phyloP scores from a whole-genome alignment of 805 yeast genomes.

The Lachancea quebecensis region DNA sequence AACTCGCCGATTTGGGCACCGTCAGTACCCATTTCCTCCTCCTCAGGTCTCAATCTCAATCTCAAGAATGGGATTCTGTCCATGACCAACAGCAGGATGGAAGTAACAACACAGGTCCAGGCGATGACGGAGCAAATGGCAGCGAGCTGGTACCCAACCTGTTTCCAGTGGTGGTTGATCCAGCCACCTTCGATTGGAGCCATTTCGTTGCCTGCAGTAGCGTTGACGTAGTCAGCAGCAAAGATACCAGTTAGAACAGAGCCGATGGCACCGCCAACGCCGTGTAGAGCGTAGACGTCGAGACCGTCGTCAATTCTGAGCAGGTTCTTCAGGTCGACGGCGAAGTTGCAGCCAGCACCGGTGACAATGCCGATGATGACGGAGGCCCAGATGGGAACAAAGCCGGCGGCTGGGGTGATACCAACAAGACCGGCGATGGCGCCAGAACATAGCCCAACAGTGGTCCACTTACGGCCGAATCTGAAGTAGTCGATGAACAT shows the following conservation, averaged over 20 bases:
- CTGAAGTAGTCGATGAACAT: constrained; percentile 83
- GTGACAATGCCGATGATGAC: constrained; percentile 77
- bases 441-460: constrained; percentile 92
- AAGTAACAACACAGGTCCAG: constrained; percentile 73
- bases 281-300: constrained; percentile 91
- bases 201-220: constrained; percentile 57
- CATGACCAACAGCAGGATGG: constrained; percentile 56
- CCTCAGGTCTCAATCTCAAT: constrained; percentile 77
- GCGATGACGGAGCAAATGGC: constrained; percentile 61
- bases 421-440: constrained; percentile 91
- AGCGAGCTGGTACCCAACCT: constrained; percentile 84
- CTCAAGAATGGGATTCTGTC: constrained; percentile 75
- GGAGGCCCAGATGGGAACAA: constrained; percentile 85
- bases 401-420: constrained; percentile 96
- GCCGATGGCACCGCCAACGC: constrained; percentile 87
- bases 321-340: constrained; percentile 69
- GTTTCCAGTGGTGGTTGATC: constrained; percentile 75
- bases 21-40: constrained; percentile 85
- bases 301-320: constrained; percentile 86
- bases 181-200: constrained; percentile 75
- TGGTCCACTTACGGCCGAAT: constrained; percentile 84
- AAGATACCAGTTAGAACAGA: constrained; percentile 82
- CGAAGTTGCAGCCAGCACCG: constrained; percentile 73
- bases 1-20: constrained; percentile 86
- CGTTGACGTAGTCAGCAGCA: constrained; percentile 86